A percentile compares a stretch with the other conserved stretches of the same genome.
phyloP scores from a whole-genome alignment of 2,329 filamentous ascomycete genomes.

The Ascocoryne sarcoides region DNA sequence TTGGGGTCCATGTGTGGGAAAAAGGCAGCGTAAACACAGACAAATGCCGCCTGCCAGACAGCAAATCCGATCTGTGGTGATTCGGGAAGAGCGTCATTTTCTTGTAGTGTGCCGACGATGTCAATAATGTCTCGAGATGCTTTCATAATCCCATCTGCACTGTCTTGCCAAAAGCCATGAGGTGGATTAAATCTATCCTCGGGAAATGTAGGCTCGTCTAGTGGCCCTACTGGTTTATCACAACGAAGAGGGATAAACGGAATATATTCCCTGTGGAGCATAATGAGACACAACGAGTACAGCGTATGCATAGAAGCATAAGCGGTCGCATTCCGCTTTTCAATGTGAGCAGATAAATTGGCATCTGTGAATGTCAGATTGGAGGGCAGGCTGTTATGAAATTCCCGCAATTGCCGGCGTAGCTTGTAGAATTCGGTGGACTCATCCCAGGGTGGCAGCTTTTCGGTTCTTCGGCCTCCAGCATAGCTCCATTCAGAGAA shows the following conservation, averaged over 20 bases:
- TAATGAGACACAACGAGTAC: constrained; percentile 55
- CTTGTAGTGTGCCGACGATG: constrained; percentile 52
- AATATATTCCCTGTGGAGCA: constrained; percentile 60
- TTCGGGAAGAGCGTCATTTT: constrained; percentile 50
- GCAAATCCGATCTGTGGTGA: constrained; percentile 61
- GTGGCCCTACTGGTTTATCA: constrained; percentile 40
- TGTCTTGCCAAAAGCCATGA: constrained; percentile 51
- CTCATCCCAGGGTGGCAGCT: constrained; percentile 49
- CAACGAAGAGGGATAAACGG: constrained; percentile 54
- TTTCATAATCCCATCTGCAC: constrained; percentile 53
- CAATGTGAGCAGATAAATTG: constrained; percentile 59
- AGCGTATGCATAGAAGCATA: constrained; percentile 62
- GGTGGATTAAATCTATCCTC: constrained; percentile 38
- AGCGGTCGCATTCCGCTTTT: constrained; percentile 51
- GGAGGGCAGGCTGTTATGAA: constrained; percentile 44
- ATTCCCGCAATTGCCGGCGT: constrained; percentile 40
- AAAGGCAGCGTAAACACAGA: constrained; percentile 55
- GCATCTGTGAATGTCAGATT: constrained; percentile 46
- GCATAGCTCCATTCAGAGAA: constrained; percentile 47
- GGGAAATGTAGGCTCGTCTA: constrained; percentile 49
- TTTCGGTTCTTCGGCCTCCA: constrained; percentile 42
- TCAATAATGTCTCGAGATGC: constrained; percentile 56
- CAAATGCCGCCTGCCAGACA: constrained; percentile 57
- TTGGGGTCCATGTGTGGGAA: constrained; percentile 61
- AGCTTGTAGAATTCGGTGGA: constrained; percentile 47